phyloP scores from a whole-genome alignment of 371 early-diverging fungal genomes.

The Smittium mucronatum region DNA sequence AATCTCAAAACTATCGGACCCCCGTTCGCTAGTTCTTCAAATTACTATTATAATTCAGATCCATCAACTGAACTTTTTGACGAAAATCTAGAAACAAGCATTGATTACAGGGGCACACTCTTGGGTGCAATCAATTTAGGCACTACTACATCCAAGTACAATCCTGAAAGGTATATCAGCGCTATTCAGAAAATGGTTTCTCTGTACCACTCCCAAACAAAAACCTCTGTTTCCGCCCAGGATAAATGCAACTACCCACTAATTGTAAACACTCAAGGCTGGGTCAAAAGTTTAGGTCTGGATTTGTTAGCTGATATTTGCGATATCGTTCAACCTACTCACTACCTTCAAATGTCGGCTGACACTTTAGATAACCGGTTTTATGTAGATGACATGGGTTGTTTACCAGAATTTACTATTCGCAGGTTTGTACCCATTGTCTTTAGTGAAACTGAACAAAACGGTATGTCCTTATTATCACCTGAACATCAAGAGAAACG shows the following conservation, averaged over 20 bases:
- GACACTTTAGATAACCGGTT: neutral
- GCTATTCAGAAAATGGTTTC: constrained; percentile 24
- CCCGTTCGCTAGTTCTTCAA: constrained; percentile 36
- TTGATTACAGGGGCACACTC: neutral
- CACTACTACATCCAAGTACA: constrained; percentile 36
- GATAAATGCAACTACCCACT: constrained; percentile 23
- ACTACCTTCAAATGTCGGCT: neutral
- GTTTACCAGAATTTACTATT: neutral
- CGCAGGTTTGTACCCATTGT: neutral
- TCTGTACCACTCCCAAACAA: constrained; percentile 16
- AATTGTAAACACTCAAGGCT: constrained; percentile 49
- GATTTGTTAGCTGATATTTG: constrained; percentile 25
- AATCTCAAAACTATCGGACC: constrained; percentile 34
- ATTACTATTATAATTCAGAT: neutral
- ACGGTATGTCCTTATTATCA: too few relatives aligned
- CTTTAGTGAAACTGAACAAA: neutral
- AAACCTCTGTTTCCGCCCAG: neutral
- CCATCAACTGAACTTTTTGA: neutral
- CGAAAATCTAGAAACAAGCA: neutral
- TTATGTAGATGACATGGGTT: neutral
- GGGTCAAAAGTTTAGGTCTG: constrained; percentile 40
- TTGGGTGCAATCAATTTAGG: constrained; percentile 34
- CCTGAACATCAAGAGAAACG: too few relatives aligned
- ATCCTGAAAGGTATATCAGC: constrained; percentile 36
- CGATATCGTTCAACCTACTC: constrained; percentile 14